A percentile compares a stretch with the other conserved stretches of the same genome.
Conservation (phyloP, 176 grass and related monocot genomes). For the Oryza officinalis region DNA sequence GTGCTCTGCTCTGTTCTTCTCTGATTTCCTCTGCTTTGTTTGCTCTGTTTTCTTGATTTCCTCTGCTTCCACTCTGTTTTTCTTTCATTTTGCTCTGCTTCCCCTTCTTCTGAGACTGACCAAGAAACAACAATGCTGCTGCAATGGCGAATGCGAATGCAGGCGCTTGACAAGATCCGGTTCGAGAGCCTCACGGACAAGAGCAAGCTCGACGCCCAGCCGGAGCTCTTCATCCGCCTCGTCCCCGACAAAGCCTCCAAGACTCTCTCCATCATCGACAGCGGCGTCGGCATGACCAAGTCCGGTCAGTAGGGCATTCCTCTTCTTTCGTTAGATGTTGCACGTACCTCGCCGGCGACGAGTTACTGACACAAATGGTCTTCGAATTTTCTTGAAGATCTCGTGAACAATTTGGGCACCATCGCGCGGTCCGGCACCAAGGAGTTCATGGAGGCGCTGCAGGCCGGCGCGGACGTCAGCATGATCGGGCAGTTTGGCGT, state of each 20-base stretch:
- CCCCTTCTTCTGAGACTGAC: too few relatives aligned
- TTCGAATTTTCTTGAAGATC: neutral
- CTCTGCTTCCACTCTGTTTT: neutral
- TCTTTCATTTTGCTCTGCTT: neutral
- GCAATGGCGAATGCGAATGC: too few relatives aligned
- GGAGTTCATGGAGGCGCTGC: conserved; percentile 73
- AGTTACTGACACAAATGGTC: too few relatives aligned
- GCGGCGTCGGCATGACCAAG: conserved; percentile 67
- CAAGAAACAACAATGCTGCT: neutral
- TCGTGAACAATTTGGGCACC: conserved; percentile 67
- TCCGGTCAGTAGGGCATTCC: neutral
- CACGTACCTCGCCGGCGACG: too few relatives aligned
- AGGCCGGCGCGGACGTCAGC: conserved; percentile 53
- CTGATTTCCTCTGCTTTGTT: neutral
- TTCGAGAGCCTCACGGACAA: conserved; percentile 68
- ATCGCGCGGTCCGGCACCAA: conserved; percentile 61
- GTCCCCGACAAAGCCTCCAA: conserved; percentile 53
- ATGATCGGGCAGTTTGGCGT: conserved; percentile 76
- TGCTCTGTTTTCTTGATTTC: neutral
- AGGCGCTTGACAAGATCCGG: conserved; percentile 61
- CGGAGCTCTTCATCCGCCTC: conserved; percentile 55
- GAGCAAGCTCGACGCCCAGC: conserved; percentile 64
- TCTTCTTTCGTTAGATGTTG: too few relatives aligned
- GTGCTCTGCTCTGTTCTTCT: neutral
- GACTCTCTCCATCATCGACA: conserved; percentile 67